Evolutionary conservation across 2,329 filamentous ascomycete species (phyloP), one percentile per base, ranked within the genome.

Genomic region (Pseudonectria foliicola): DNA sequence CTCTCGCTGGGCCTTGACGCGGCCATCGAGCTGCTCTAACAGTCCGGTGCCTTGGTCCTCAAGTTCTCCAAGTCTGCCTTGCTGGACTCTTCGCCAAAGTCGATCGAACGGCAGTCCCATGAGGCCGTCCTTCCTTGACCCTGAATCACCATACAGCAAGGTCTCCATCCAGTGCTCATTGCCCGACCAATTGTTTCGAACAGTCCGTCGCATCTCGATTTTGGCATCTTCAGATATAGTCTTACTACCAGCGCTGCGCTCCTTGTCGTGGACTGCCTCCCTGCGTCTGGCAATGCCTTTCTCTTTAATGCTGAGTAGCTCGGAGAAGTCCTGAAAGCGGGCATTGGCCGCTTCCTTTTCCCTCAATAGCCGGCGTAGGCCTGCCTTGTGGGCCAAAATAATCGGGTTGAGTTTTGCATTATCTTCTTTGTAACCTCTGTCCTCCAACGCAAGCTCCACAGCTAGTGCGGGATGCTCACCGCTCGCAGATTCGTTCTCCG

Each of bases 101-200:
- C 76, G 67, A 21, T 84, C 74, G 43, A 89, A 92, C 0, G 76
- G 67, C 25, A 71, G 70, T 3, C 71, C 71, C 11, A 94, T 56
- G n/a, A 92, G 64, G 0, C 68, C 71, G 40, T 84, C 82, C 23
- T 67, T 72, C 16, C 65, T 65, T 3, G 67, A 61, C 7, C 64
- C 65, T 13, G 67, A 65, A 29, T 85, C 80, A 2, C 85, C 85
- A 33, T 80, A 69, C 0, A 92, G 56, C 13, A 95, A 62, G 3
- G 76, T 68, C 31, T 85, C 73, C 48, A 85, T 71, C 81, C 87
- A 90, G 37, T 76, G 72, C 39, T 81, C 75, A 50, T 81, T 77
- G 2, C 86, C 88, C 11, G 84, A 69, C 88, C 88, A 95, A 46
- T 87, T 85, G 41, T 80, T 78, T 25, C 73, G 70, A 21, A 88